A percentile compares a stretch with the other conserved stretches of the same genome.
Evolutionary conservation across 2,329 filamentous ascomycete genomes (phyloP).

Genomic region (Teratosphaeria zuluensis): DNA sequence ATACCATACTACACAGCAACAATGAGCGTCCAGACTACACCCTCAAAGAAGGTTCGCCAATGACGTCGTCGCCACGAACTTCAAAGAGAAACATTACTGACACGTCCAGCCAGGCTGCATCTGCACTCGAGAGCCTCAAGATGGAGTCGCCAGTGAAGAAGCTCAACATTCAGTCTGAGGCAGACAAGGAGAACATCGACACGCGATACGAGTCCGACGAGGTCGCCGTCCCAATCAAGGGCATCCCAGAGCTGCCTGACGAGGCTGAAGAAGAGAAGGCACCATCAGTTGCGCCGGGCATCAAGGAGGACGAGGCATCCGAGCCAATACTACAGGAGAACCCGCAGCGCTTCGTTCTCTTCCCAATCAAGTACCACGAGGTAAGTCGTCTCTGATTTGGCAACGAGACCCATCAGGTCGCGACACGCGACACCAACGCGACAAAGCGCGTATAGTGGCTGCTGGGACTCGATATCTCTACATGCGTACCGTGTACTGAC

Average conservation of each 20-base stretch:
- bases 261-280: conserved; percentile 15
- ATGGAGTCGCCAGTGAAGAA: conserved; percentile 92
- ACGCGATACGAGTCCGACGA: conserved; percentile 38
- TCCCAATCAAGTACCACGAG: conserved; percentile 99
- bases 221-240: conserved; percentile 47
- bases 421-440: neutral
- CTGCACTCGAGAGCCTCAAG: conserved; percentile 77
- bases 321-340: conserved; percentile 95
- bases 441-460: conserved; percentile 20
- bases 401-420: no score
- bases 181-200: conserved; percentile 72
- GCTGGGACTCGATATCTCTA: conserved; percentile 3
- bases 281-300: conserved; percentile 41
- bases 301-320: conserved; percentile 59
- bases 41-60: conserved; percentile 59
- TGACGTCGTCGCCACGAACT: conserved; percentile 29
- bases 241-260: conserved; percentile 38
- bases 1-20: conserved; percentile 2
- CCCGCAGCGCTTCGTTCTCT: conserved; percentile 89
- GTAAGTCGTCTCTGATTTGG: conserved; percentile 46
- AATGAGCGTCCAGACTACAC: conserved; percentile 59
- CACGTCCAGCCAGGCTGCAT: conserved; percentile 58
- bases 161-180: conserved; percentile 59
- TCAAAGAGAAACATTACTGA: conserved; percentile 25
- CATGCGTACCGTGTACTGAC: conserved; percentile 11